phyloP scores from a whole-genome alignment of 495 filamentous ascomycete genomes.

The Penicillium canescens region DNA sequence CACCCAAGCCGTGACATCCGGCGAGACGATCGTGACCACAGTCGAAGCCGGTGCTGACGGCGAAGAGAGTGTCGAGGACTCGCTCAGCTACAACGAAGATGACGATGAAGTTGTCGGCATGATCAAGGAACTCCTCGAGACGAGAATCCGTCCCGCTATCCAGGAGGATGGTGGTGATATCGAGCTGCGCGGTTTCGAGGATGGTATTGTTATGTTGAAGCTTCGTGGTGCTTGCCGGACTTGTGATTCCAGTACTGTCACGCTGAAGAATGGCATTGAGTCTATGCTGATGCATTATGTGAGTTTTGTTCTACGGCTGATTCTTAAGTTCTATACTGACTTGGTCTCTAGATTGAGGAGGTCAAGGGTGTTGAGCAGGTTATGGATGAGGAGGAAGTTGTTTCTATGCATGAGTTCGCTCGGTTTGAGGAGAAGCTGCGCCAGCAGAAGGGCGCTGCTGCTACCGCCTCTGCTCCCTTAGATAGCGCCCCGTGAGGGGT shows the following conservation, averaged over 20 bases:
- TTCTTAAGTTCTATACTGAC: constrained; percentile 27
- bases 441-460: constrained; percentile 65
- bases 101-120: constrained; percentile 93
- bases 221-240: constrained; percentile 90
- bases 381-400: constrained; percentile 87
- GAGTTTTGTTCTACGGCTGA: constrained; percentile 26
- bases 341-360: constrained; percentile 75
- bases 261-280: constrained; percentile 95
- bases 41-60: constrained; percentile 59
- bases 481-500: constrained; percentile 53
- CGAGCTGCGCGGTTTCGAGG: constrained; percentile 85
- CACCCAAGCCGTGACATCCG: constrained; percentile 82
- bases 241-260: constrained; percentile 94
- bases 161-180: constrained; percentile 98
- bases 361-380: constrained; percentile 92
- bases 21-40: constrained; percentile 76
- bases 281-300: constrained; percentile 91
- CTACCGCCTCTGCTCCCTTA: constrained; percentile 59
- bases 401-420: constrained; percentile 86
- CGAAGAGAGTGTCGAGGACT: constrained; percentile 60
- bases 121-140: constrained; percentile 99
- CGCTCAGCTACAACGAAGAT: constrained; percentile 74
- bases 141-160: constrained; percentile 88
- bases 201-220: constrained; percentile 84
- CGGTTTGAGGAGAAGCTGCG: constrained; percentile 95